phyloP scores from a whole-genome alignment of 495 filamentous ascomycete species.

The Haplographium delicatum region DNA sequence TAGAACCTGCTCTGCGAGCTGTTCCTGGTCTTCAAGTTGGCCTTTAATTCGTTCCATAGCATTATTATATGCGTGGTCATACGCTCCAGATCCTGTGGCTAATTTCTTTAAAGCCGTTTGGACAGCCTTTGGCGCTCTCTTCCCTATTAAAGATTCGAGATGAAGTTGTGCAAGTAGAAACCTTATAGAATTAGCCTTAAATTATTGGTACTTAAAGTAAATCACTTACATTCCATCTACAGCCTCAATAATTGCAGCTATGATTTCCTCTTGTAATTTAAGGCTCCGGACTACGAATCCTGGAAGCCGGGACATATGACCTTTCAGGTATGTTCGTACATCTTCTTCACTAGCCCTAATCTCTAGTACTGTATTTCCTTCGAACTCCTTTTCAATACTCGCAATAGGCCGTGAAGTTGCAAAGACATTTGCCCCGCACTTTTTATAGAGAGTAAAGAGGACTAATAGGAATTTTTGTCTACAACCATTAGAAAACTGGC shows the following conservation, averaged over 20 bases:
- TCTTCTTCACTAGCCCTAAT: conserved; percentile 22
- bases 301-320: conserved; percentile 3
- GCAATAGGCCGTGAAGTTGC: conserved; percentile 30
- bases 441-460: conserved; percentile 29
- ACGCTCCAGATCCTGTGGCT: conserved; percentile 28
- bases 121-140: conserved; percentile 18
- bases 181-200: conserved; percentile 18
- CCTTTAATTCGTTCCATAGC: conserved; percentile 35
- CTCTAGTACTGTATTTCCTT: conserved; percentile 23
- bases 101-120: conserved; percentile 19
- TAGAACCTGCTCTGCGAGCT: conserved; percentile 26
- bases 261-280: conserved; percentile 15
- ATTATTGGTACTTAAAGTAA: not conserved
- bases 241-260: not conserved
- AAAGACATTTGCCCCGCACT: conserved; percentile 24
- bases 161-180: conserved; percentile 38
- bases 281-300: not conserved
- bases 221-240: conserved; percentile 18
- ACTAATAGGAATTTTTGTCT: conserved; percentile 27
- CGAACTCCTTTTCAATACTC: conserved; percentile 26
- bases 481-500: conserved; percentile 25
- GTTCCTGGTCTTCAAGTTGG: conserved; percentile 25
- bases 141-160: conserved; percentile 31
- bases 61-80: conserved; percentile 35
- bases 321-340: conserved; percentile 15